These are phyloP conservation scores for Salix brachista DNA, from an alignment of 345 rosid genomes.

Conservation along the genomic window DNA sequence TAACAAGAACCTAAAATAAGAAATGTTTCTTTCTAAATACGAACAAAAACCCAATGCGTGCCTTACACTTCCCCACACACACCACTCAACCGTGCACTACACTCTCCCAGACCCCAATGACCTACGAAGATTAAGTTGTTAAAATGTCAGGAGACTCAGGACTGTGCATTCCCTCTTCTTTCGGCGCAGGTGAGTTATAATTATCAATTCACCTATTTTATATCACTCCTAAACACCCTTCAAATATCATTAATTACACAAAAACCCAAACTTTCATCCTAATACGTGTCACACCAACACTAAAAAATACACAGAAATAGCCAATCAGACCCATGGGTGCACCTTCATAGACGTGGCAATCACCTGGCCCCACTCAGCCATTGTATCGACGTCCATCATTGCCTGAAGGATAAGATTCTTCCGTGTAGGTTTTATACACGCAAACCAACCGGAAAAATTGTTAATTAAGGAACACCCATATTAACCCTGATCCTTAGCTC, in stretches of 20 bases:
- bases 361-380: not conserved
- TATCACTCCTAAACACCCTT: not conserved
- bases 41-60: not conserved
- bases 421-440: conserved; percentile 17
- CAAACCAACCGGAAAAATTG: not conserved
- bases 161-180: not conserved
- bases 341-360: not conserved
- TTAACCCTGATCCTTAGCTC: not conserved
- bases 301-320: not conserved
- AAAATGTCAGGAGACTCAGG: not conserved
- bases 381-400: not conserved
- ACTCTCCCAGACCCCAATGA: not conserved
- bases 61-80: not conserved
- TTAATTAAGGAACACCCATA: not conserved
- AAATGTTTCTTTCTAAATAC: not conserved
- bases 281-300: conserved; percentile 3
- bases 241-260: not conserved
- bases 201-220: not conserved
- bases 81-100: not conserved
- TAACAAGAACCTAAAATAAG: not conserved
- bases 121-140: not conserved
- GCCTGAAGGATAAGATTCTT: conserved; percentile 9
- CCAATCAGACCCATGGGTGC: not conserved
- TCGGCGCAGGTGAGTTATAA: conserved; percentile 15
- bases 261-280: not conserved